These are phyloP conservation scores for Suhomyces yuchorum DNA, from an alignment of 1,139 yeast species.

Conservation along the genomic window DNA sequence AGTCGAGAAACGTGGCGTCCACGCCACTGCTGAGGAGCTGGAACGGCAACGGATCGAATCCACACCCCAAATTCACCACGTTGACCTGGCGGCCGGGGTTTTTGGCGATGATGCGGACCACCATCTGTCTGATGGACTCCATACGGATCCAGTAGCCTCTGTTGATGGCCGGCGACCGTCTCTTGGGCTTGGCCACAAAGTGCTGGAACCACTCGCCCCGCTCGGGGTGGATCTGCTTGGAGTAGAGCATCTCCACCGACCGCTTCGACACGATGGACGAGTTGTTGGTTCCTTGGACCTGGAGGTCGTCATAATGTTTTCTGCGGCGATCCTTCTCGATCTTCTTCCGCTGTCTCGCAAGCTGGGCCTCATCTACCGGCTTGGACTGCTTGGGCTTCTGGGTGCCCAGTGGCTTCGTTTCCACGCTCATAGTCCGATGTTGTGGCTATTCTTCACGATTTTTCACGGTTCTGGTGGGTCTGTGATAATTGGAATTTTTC, in stretches of 20 bases:
- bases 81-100: constrained; percentile 29
- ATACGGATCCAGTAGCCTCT: constrained; percentile 84
- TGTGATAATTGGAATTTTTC: constrained; percentile 5
- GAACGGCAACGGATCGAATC: constrained; percentile 78
- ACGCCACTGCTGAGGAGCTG: constrained; percentile 38
- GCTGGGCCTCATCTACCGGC: constrained; percentile 19
- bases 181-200: constrained; percentile 67
- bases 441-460: not conserved
- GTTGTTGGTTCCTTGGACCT: constrained; percentile 80
- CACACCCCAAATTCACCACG: constrained; percentile 77
- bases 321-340: constrained; percentile 51
- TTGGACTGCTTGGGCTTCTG: not conserved
- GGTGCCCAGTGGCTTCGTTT: not conserved
- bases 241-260: constrained; percentile 71
- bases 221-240: constrained; percentile 42
- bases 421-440: not conserved
- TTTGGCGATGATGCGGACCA: constrained; percentile 44
- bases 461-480: not conserved
- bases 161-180: constrained; percentile 80
- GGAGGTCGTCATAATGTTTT: constrained; percentile 57
- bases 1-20: constrained; percentile 59
- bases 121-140: constrained; percentile 62
- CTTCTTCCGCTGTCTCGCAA: constrained; percentile 37
- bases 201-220: constrained; percentile 48
- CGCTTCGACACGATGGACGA: constrained; percentile 83